Percentiles rank a stretch among this genome's conserved stretches.
Evolutionary conservation across 2,329 filamentous ascomycete genomes (phyloP).

Genomic region (Neofusicoccum parvum): DNA sequence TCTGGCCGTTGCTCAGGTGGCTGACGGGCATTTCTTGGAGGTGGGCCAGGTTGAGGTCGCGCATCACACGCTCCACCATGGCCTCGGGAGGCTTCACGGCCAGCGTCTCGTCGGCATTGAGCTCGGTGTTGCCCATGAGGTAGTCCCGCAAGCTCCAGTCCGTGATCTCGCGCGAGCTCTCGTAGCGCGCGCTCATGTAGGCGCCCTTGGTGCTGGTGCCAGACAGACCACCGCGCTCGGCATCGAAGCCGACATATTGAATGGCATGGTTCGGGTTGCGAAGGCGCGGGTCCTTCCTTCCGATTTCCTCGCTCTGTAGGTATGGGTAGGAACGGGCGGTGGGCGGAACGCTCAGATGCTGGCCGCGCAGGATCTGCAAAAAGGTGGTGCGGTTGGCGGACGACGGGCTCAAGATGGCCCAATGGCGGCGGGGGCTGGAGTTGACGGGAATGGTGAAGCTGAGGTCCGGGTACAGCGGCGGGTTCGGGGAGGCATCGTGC

Average conservation of each 20-base stretch:
- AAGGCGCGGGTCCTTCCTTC: conserved; percentile 53
- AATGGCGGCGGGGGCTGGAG: conserved; percentile 60
- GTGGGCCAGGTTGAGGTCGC: conserved; percentile 67
- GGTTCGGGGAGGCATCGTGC: conserved; percentile 56
- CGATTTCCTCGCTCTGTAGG: conserved; percentile 65
- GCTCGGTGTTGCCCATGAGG: conserved; percentile 75
- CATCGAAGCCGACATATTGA: conserved; percentile 88
- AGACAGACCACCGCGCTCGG: conserved; percentile 62
- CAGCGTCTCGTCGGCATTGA: conserved; percentile 67
- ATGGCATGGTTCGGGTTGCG: conserved; percentile 69
- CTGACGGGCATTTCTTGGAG: conserved; percentile 81
- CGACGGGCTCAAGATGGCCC: conserved; percentile 82
- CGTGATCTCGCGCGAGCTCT: conserved; percentile 80
- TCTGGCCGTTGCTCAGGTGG: conserved; percentile 93
- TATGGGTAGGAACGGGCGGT: conserved; percentile 77
- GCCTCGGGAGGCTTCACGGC: conserved; percentile 27
- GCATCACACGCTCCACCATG: conserved; percentile 59
- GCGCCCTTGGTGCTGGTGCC: conserved; percentile 56
- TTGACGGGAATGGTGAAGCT: conserved; percentile 69
- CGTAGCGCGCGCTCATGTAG: conserved; percentile 88
- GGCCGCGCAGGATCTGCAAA: conserved; percentile 75
- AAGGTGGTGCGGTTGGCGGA: conserved; percentile 80
- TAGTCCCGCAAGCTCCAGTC: conserved; percentile 86
- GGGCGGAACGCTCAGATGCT: conserved; percentile 75
- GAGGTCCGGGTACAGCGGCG: conserved; percentile 71